Percentiles rank a stretch among this genome's conserved stretches.
These are phyloP conservation scores for Nothophytophthora sp. DNA, from an alignment of 352 stramenopile species.

Conservation along the genomic window DNA sequence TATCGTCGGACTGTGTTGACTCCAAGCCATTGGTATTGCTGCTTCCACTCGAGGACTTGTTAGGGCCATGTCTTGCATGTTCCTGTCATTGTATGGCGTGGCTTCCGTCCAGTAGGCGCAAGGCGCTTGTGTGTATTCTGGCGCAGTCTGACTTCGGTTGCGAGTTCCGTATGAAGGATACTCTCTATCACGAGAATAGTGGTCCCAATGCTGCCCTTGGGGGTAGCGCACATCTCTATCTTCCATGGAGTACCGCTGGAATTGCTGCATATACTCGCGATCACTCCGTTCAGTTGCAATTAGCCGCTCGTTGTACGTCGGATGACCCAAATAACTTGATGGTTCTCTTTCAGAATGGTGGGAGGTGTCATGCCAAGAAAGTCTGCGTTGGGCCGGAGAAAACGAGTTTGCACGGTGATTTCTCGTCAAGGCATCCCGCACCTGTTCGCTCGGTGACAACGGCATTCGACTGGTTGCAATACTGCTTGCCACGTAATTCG, in stretches of 20 bases:
- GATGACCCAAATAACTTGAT: slow-evolving; percentile 13
- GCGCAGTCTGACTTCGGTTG: slow-evolving; percentile 5
- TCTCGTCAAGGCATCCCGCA: slow-evolving; percentile 50
- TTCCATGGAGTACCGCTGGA: slow-evolving; percentile 9
- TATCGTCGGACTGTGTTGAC: slow-evolving; percentile 6
- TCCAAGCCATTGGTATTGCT: slow-evolving; percentile 4
- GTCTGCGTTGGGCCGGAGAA: slow-evolving; percentile 7
- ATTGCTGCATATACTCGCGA: slow-evolving; percentile 20
- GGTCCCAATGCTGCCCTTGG: slow-evolving; percentile 9
- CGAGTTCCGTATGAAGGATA: slow-evolving; percentile 15
- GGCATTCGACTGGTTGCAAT: slow-evolving; percentile 18
- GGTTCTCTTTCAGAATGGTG: slow-evolving; percentile 43
- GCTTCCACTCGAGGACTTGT: slow-evolving; percentile 1
- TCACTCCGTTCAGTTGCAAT: slow-evolving; percentile 40
- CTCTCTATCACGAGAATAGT: slow-evolving; percentile 9
- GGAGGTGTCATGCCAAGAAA: background rate
- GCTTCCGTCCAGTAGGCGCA: slow-evolving; percentile 8
- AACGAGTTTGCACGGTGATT: slow-evolving; percentile 32
- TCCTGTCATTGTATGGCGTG: background rate
- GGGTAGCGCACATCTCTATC: slow-evolving; percentile 8
- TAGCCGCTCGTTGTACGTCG: slow-evolving; percentile 22
- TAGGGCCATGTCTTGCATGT: background rate
- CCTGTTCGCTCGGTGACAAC: slow-evolving; percentile 57
- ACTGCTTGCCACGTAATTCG: slow-evolving; percentile 5
- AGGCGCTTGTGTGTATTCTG: slow-evolving; percentile 11